Base-by-base conservation (phyloP, 148 eudicot species). In the Suaeda aralocaspica region DNA sequence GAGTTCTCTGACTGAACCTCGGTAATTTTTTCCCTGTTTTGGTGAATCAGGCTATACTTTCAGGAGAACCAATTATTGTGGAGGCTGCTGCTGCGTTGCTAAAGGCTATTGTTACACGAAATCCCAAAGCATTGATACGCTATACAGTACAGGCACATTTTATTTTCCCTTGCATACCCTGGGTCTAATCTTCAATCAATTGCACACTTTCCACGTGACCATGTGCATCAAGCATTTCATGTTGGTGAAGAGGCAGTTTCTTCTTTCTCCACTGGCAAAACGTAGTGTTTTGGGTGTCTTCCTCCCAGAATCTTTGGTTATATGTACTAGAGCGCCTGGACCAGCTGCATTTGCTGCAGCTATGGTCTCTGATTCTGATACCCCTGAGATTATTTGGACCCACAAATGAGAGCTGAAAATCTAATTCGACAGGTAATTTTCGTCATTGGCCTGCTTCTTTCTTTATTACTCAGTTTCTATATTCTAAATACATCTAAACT, bases 191-290 rank as follows among this genome's bases (percentile, higher is more conserved):
- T 95, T 76, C 80, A 82, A 64, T 89, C 99, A 52, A 91, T 89
- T 65, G 90, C 96, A 19, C 91, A 87, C 91, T 58, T 95, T 95
- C 76, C 86, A 86, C 11, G 82, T 82, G 80, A 95, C 96, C 99
- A 95, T 85, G 89, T 88, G 66, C 84, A 87, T 82, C 99, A 95
- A 88, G 97, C 99, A 13, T 95, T 95, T 81, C 99, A 95, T 84
- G 99, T 97, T 48, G 99, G 99, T 65, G 99, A 95, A 84, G 99
- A 91, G 77, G 99, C 99, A 69, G 96, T 97, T 70, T 92, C 91
- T 66, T 91, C 99, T 62, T 84, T 96, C 60, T 95, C 97, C 99
- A 52, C 79, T 95, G 83, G 99, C 99, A 44, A 95, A 95, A 74
- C 92, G 96, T 57, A 95, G 99, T 77, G 99, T 95, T 55, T 72